Percentiles rank a stretch among this genome's conserved stretches.
phyloP scores from a whole-genome alignment of 2,329 filamentous ascomycete species.

The Dactylella cylindrospora region DNA sequence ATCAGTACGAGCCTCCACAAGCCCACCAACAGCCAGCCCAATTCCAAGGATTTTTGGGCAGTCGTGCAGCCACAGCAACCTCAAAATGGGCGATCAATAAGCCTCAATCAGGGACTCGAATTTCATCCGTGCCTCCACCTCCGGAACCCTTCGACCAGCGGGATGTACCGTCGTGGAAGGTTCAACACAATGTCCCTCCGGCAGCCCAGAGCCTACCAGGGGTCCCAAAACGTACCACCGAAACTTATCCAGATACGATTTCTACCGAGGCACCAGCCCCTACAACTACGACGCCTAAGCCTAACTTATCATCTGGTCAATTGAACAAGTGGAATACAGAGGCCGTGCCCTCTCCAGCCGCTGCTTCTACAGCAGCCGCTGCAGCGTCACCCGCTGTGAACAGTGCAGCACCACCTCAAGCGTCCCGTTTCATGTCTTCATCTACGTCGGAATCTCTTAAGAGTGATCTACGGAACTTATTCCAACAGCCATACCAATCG shows the following conservation, averaged over 20 bases:
- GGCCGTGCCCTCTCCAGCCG: background rate
- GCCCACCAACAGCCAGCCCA: constrained; percentile 7
- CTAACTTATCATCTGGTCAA: too few species aligned
- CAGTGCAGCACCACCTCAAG: too few species aligned
- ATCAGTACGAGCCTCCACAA: constrained; percentile 10
- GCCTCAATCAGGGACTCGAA: constrained; percentile 5
- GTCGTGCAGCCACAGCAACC: constrained; percentile 9
- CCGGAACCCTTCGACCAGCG: background rate
- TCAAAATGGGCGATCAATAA: constrained; percentile 25
- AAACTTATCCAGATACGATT: too few species aligned
- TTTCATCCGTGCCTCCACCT: constrained; percentile 1
- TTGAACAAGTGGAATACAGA: too few species aligned
- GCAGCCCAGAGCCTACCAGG: background rate
- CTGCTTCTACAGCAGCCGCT: too few species aligned
- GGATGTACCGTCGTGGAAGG: background rate
- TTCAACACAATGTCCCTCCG: background rate
- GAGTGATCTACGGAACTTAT: too few species aligned
- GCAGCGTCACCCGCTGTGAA: too few species aligned
- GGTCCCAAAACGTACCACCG: background rate
- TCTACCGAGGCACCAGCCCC: background rate
- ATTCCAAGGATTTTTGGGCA: constrained; percentile 15
- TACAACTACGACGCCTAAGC: background rate
- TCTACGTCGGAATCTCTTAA: too few species aligned
- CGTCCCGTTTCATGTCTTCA: too few species aligned
- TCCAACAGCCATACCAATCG: too few species aligned